These are phyloP conservation scores for Neurospora pannonica DNA, from an alignment of 495 filamentous ascomycete genomes.

Conservation along the genomic window DNA sequence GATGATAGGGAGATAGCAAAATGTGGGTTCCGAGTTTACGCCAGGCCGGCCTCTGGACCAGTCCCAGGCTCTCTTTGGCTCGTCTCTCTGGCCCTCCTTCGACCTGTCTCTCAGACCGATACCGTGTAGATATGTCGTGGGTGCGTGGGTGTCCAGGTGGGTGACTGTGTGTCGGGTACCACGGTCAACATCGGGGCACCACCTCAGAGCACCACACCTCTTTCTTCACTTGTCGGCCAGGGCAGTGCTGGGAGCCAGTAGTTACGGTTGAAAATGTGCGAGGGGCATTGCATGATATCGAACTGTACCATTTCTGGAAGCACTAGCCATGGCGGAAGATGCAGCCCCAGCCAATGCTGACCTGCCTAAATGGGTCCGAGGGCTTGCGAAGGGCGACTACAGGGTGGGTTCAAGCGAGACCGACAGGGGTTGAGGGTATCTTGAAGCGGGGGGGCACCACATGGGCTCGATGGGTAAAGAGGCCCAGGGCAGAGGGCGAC, in stretches of 20 bases:
- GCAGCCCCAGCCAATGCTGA: slow-evolving; percentile 19
- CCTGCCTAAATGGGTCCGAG: slow-evolving; percentile 31
- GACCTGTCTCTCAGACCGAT: not conserved
- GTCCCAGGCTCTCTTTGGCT: not conserved
- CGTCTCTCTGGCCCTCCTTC: not conserved
- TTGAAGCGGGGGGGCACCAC: slow-evolving; percentile 16
- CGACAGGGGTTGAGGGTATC: slow-evolving; percentile 15
- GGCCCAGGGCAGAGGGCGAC: slow-evolving; percentile 11
- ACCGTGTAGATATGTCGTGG: not conserved
- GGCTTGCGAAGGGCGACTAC: slow-evolving; percentile 13
- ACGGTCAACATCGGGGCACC: not conserved
- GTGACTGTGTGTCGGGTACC: not conserved
- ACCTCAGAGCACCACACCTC: not conserved
- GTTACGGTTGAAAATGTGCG: not conserved
- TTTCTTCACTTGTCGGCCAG: not conserved
- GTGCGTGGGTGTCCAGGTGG: not conserved
- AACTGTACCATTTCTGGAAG: slow-evolving; percentile 10
- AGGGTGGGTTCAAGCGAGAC: not conserved
- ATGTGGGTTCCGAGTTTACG: not conserved
- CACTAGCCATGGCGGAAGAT: slow-evolving; percentile 19
- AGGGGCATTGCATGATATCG: not conserved
- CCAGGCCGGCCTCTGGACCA: not conserved
- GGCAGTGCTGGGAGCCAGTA: not conserved
- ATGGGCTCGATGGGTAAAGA: not conserved
- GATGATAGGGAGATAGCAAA: not conserved